Percentiles rank a stretch among this genome's conserved stretches.
Evolutionary conservation across 768 basidiomycete species (phyloP).

Genomic region (Chalciporus pseudorubinellus): DNA sequence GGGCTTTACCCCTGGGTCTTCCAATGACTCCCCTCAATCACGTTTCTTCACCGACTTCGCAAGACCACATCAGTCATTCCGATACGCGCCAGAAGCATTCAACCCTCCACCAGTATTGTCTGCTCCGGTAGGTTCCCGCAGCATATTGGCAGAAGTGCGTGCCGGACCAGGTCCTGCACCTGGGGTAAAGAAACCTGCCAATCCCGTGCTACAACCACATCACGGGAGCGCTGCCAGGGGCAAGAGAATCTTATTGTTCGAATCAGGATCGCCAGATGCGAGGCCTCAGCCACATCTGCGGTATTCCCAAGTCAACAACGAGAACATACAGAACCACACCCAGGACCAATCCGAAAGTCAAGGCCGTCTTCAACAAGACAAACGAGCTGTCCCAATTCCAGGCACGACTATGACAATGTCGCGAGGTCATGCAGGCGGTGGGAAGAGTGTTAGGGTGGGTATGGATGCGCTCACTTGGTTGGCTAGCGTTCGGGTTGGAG

Average conservation of each 20-base stretch:
- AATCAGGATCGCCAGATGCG: constrained; percentile 34
- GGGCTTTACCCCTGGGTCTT: constrained; percentile 38
- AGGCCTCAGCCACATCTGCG: constrained; percentile 35
- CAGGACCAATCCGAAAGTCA: constrained; percentile 16
- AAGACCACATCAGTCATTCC: constrained; percentile 45
- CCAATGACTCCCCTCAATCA: constrained; percentile 24
- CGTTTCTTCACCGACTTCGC: constrained; percentile 19
- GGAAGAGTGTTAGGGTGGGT: constrained; percentile 55
- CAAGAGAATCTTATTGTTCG: constrained; percentile 26
- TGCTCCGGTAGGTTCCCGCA: constrained; percentile 63
- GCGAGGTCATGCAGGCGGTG: constrained; percentile 44
- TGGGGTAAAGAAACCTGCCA: constrained; percentile 19
- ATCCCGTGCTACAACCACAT: constrained; percentile 34
- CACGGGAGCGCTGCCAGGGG: constrained; percentile 33
- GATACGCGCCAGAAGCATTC: constrained; percentile 48
- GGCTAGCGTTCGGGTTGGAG: constrained; percentile 66
- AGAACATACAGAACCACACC: constrained; percentile 8
- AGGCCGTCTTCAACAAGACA: constrained; percentile 10
- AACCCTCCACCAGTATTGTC: constrained; percentile 49
- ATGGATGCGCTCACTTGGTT: constrained; percentile 75
- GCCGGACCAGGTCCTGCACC: constrained; percentile 41
- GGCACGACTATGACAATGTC: constrained; percentile 43
- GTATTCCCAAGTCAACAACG: constrained; percentile 18
- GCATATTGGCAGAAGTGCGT: constrained; percentile 70
- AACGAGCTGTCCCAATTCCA: constrained; percentile 22